phyloP scores from a whole-genome alignment of 2,329 filamentous ascomycete genomes.

The Exophiala alcalophila region DNA sequence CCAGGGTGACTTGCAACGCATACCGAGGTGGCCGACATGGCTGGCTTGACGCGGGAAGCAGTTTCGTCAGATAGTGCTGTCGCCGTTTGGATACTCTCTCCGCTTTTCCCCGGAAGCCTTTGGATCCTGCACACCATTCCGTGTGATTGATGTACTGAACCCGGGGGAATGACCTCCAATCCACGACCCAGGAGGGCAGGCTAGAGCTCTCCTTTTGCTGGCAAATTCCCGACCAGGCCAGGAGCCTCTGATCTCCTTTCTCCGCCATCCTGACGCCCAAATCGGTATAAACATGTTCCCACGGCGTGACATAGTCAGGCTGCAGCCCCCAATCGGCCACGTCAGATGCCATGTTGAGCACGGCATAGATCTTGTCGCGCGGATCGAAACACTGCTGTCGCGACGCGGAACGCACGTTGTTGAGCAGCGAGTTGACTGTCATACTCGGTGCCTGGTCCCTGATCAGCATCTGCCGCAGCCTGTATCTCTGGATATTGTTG shows the following conservation, averaged over 20 bases:
- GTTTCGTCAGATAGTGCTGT: constrained; percentile 3
- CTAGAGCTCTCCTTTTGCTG: constrained; percentile 7
- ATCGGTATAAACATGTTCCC: constrained; percentile 17
- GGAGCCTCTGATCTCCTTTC: constrained; percentile 1
- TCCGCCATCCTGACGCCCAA: constrained; percentile 13
- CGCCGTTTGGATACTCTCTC: constrained; percentile 14
- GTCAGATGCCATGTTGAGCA: constrained; percentile 18
- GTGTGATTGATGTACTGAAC: constrained; percentile 6
- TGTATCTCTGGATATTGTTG: constrained; percentile 10
- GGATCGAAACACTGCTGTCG: constrained; percentile 17
- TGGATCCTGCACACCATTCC: constrained; percentile 13
- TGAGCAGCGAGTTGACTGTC: neutral
- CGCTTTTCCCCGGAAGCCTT: constrained; percentile 7
- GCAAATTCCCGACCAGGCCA: constrained; percentile 11
- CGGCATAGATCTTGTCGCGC: constrained; percentile 19
- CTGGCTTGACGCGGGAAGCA: constrained; percentile 4
- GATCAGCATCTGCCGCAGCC: constrained; percentile 7
- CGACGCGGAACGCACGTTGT: constrained; percentile 7
- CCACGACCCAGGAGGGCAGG: constrained; percentile 15
- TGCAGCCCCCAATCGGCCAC: constrained; percentile 11
- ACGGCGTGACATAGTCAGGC: constrained; percentile 14
- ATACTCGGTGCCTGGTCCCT: neutral
- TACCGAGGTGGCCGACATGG: constrained; percentile 2
- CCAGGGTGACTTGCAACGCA: constrained; percentile 7
- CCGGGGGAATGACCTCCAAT: constrained; percentile 12